Conservation (phyloP, 768 basidiomycete genomes). For the Psilocybe cyanescens region DNA sequence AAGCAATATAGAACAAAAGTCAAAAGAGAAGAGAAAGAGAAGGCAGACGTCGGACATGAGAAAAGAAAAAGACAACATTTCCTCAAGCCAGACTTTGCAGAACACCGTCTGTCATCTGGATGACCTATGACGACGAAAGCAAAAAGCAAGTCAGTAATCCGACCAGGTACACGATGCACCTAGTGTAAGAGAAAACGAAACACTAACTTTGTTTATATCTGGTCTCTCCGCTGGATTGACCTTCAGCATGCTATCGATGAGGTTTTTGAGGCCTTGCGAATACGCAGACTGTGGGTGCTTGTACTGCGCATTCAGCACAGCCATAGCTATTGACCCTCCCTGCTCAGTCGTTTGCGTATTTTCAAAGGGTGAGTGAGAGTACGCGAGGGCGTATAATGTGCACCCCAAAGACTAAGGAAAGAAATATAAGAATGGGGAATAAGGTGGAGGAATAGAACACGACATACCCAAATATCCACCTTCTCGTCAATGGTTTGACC, state of each 20-base stretch:
- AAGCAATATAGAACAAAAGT: neutral
- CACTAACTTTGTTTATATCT: conserved; percentile 77
- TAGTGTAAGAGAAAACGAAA: neutral
- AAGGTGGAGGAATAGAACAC: neutral
- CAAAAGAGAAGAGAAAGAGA: neutral
- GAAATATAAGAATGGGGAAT: neutral
- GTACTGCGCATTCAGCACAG: conserved; percentile 92
- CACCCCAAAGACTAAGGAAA: conserved; percentile 85
- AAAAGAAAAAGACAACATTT: neutral
- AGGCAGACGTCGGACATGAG: neutral
- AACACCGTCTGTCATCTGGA: conserved; percentile 65
- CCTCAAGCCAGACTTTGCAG: conserved; percentile 58
- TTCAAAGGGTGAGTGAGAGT: conserved; percentile 96
- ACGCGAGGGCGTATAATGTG: conserved; percentile 92
- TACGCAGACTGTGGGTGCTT: conserved; percentile 88
- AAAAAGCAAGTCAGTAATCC: conserved; percentile 5
- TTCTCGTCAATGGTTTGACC: conserved; percentile 87
- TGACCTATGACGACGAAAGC: conserved; percentile 48
- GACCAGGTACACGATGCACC: neutral
- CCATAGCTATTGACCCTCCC: conserved; percentile 97
- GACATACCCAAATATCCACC: conserved; percentile 92
- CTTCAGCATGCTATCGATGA: conserved; percentile 87
- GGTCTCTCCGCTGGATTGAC: conserved; percentile 84
- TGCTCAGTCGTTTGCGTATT: conserved; percentile 90
- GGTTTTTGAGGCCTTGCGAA: conserved; percentile 77